Conservation (phyloP, 1,139 yeast genomes). For the Hyphopichia wangnamkhiaoensis region DNA sequence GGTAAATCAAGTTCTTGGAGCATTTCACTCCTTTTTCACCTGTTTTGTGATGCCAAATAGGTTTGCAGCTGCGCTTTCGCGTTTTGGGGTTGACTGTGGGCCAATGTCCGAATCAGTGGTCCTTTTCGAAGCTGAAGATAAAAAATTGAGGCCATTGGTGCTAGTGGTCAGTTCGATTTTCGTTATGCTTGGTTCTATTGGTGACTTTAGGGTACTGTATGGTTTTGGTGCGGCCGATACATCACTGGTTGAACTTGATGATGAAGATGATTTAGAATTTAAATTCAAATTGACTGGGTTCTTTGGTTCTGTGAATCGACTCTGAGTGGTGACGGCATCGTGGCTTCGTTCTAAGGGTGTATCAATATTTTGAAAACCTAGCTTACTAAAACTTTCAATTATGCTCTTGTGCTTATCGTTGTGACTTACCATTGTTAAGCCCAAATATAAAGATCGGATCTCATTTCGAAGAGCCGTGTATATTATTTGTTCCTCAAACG, state of each 20-base stretch:
- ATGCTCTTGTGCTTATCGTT: not conserved
- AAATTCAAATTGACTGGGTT: too few relatives aligned
- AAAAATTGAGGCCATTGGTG: slow-evolving; percentile 5
- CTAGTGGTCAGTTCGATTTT: slow-evolving; percentile 6
- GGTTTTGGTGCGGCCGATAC: not conserved
- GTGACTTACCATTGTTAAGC: not conserved
- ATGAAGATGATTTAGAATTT: too few relatives aligned
- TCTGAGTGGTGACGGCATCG: not conserved
- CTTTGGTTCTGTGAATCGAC: too few relatives aligned
- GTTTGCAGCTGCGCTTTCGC: slow-evolving; percentile 1
- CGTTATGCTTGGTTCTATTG: slow-evolving; percentile 2
- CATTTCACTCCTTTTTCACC: slow-evolving; percentile 6
- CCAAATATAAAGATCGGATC: not conserved
- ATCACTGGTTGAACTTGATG: too few relatives aligned
- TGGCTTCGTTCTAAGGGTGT: not conserved
- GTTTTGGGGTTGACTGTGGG: not conserved
- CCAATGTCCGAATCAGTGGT: too few relatives aligned
- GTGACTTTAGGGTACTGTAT: not conserved
- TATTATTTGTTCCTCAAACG: not conserved
- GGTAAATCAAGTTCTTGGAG: not conserved
- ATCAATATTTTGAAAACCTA: slow-evolving; percentile 3
- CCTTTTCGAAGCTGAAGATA: slow-evolving; percentile 7
- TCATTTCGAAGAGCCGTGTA: slow-evolving; percentile 1
- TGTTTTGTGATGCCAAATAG: slow-evolving; percentile 7
- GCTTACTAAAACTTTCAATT: not conserved